Percentiles rank a stretch among this genome's conserved stretches.
phyloP scores from a whole-genome alignment of 192 early-diverging fungal genomes.

The Piromyces finnis region DNA sequence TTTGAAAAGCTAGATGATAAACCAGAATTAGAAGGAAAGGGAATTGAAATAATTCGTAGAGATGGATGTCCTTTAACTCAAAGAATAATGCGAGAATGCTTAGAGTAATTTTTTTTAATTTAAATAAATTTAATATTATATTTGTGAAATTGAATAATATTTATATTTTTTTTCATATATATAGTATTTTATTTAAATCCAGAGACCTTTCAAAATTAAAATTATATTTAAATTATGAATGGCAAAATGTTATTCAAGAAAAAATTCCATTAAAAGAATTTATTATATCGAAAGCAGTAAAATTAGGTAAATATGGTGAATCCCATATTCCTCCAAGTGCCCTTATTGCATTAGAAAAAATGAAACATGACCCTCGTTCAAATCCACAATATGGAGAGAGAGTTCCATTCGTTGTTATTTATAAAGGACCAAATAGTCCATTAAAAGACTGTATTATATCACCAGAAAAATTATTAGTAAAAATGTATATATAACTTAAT shows the following conservation, averaged over 20 bases:
- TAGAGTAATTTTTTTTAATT: conserved; percentile 27
- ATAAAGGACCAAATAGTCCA: conserved; percentile 40
- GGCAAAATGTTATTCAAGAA: conserved; percentile 48
- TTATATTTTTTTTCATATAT: background rate
- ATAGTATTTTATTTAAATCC: conserved; percentile 53
- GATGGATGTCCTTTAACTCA: conserved; percentile 66
- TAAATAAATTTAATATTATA: background rate
- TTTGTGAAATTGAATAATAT: conserved; percentile 1
- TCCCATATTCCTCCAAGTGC: conserved; percentile 47
- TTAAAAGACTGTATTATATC: conserved; percentile 54
- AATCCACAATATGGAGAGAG: conserved; percentile 79
- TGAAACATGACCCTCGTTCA: conserved; percentile 46
- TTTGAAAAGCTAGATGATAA: conserved; percentile 42
- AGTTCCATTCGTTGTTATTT: conserved; percentile 72
- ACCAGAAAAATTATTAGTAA: conserved; percentile 29
- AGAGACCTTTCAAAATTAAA: conserved; percentile 72
- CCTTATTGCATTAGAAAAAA: conserved; percentile 40
- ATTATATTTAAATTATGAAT: conserved; percentile 45
- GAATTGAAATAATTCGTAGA: conserved; percentile 82
- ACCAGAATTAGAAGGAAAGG: conserved; percentile 81
- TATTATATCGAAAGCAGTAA: conserved; percentile 78
- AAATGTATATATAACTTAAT: background rate
- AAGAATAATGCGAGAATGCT: conserved; percentile 54
- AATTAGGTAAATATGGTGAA: conserved; percentile 42
- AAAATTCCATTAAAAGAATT: conserved; percentile 55